Conservation (phyloP, 768 basidiomycete genomes). For the Suillus subaureus region DNA sequence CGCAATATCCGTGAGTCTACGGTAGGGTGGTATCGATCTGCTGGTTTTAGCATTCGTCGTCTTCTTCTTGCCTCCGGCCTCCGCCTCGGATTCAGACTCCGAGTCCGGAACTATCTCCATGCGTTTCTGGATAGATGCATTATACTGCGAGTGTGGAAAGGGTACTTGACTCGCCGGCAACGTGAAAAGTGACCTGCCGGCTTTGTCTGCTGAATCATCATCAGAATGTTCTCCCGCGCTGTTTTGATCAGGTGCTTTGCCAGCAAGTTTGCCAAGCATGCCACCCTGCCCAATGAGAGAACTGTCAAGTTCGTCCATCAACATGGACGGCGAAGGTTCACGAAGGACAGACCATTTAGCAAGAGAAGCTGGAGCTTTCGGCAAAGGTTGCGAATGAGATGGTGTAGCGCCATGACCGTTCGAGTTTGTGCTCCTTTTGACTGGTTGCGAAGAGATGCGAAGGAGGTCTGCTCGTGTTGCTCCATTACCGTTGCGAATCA, state of each 20-base stretch:
- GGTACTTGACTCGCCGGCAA: constrained; percentile 53
- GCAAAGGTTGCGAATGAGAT: constrained; percentile 1
- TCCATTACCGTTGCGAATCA: not conserved
- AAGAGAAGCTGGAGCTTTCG: constrained; percentile 15
- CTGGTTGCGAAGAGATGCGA: not conserved
- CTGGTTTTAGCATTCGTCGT: constrained; percentile 15
- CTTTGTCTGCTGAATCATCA: constrained; percentile 7
- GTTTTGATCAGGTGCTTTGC: constrained; percentile 17
- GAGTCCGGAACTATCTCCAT: constrained; percentile 20
- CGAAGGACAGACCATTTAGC: constrained; percentile 34
- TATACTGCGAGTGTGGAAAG: constrained; percentile 56
- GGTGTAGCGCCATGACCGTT: not conserved
- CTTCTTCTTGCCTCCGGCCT: constrained; percentile 37
- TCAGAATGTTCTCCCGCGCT: constrained; percentile 6
- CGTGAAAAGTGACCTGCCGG: constrained; percentile 46
- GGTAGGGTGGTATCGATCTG: constrained; percentile 34
- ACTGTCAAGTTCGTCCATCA: constrained; percentile 39
- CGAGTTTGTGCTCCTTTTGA: too few relatives aligned
- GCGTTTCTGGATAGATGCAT: constrained; percentile 13
- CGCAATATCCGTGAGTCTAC: constrained; percentile 55
- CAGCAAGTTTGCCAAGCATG: not conserved
- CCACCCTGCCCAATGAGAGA: constrained; percentile 13
- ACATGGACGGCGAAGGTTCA: constrained; percentile 25
- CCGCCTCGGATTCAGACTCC: constrained; percentile 36
- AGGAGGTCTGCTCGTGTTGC: not conserved